A percentile compares a stretch with the other conserved stretches of the same genome.
Conservation (phyloP, 305 asterid species). For the Solanum hybrid region DNA sequence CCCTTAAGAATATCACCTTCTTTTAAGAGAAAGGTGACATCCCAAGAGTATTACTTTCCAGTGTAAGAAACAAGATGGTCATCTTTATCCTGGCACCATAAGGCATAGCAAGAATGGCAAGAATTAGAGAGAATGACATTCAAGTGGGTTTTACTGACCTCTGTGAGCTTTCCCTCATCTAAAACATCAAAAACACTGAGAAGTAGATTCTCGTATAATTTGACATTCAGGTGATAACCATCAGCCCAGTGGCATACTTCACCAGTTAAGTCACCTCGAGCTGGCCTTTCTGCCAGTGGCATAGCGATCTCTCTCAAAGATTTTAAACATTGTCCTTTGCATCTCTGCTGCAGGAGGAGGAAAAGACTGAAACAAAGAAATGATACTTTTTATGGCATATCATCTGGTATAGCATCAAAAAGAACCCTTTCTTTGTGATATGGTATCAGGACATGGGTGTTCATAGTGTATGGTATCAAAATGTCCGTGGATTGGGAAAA, state of each 20-base stretch:
- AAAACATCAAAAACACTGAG: constrained; percentile 89
- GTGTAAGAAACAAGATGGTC: neutral
- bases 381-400: constrained; percentile 1
- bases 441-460: neutral
- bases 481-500: neutral
- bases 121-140: neutral
- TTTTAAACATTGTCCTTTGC: constrained; percentile 75
- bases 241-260: constrained; percentile 98
- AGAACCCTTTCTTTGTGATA: neutral
- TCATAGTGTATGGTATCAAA: neutral
- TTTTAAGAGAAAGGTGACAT: neutral
- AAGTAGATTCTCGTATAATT: constrained; percentile 80
- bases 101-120: neutral
- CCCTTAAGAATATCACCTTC: neutral
- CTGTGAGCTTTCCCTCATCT: constrained; percentile 98
- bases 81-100: neutral
- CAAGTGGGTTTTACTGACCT: constrained; percentile 44
- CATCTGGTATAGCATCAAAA: constrained; percentile 14
- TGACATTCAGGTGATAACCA: constrained; percentile 90
- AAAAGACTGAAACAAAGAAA: constrained; percentile 53
- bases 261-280: constrained; percentile 96
- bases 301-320: constrained; percentile 70
- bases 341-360: constrained; percentile 80
- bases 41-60: neutral
- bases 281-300: constrained; percentile 94